Conservation (phyloP, 108 stramenopile genomes). For the Cyclotella atomus region DNA sequence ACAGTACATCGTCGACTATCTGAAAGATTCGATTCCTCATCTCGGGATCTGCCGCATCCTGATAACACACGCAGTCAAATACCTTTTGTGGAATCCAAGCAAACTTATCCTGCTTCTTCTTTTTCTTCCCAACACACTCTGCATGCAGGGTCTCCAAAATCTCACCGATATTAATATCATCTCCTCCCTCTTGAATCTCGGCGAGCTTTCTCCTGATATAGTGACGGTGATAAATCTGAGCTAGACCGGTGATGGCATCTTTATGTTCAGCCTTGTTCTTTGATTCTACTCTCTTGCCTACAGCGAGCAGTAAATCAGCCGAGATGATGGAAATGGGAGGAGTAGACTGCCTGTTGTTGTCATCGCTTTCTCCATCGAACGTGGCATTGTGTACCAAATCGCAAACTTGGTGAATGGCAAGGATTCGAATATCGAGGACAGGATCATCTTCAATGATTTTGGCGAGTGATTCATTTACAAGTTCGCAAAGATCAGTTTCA, state of each 20-base stretch:
- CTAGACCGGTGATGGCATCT: constrained; percentile 80
- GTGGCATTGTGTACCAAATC: constrained; percentile 62
- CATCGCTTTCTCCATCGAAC: not conserved
- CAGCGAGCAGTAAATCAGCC: constrained; percentile 55
- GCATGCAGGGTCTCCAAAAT: constrained; percentile 53
- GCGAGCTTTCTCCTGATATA: constrained; percentile 56
- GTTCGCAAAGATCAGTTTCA: constrained; percentile 51
- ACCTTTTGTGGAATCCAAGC: constrained; percentile 79
- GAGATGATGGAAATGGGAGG: constrained; percentile 46
- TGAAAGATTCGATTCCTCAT: constrained; percentile 77
- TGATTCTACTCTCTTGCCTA: constrained; percentile 65
- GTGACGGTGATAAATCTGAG: constrained; percentile 72
- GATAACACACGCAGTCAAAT: constrained; percentile 65
- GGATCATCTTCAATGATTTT: constrained; percentile 44
- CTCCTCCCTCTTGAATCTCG: constrained; percentile 64
- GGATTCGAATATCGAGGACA: constrained; percentile 52
- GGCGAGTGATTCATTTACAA: constrained; percentile 53
- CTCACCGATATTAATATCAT: constrained; percentile 68
- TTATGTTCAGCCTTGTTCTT: constrained; percentile 76
- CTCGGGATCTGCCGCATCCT: constrained; percentile 63
- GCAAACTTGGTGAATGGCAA: constrained; percentile 72
- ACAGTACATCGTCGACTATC: constrained; percentile 64
- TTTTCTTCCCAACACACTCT: constrained; percentile 6
- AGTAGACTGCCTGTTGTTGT: not conserved
- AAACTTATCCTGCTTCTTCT: constrained; percentile 48